These are phyloP conservation scores for Blastobotrys proliferans DNA, from an alignment of 1,139 yeast species.

Conservation along the genomic window DNA sequence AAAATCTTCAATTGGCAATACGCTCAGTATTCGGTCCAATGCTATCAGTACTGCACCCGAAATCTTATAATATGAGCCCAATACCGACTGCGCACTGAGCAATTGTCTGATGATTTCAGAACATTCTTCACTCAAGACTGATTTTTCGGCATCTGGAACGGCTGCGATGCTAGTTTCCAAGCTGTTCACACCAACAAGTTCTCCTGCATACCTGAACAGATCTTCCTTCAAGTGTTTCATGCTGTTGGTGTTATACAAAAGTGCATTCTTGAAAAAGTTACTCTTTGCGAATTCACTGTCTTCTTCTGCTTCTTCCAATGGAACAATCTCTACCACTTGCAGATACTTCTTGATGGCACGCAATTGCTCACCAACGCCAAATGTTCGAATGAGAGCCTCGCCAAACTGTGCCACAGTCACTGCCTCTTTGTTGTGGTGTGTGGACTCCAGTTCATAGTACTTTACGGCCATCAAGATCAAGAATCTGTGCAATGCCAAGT, in stretches of 20 bases:
- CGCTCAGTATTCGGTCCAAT: slow-evolving; percentile 57
- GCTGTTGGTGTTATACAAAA: slow-evolving; percentile 49
- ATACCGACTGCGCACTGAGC: slow-evolving; percentile 13
- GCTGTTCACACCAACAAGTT: slow-evolving; percentile 38
- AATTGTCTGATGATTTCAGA: slow-evolving; percentile 22
- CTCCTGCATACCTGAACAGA: slow-evolving; percentile 44
- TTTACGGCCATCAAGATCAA: slow-evolving; percentile 79
- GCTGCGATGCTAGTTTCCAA: slow-evolving; percentile 33
- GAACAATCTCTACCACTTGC: slow-evolving; percentile 30
- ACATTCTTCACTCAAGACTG: slow-evolving; percentile 16
- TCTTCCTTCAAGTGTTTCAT: slow-evolving; percentile 48
- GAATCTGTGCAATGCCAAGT: slow-evolving; percentile 62
- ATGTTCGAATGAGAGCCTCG: slow-evolving; percentile 61
- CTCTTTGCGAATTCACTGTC: slow-evolving; percentile 45
- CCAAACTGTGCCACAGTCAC: slow-evolving; percentile 67
- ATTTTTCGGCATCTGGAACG: too few species aligned
- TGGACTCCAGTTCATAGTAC: slow-evolving; percentile 50
- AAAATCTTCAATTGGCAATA: slow-evolving; percentile 72
- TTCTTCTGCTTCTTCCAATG: slow-evolving; percentile 34
- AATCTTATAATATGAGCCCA: slow-evolving; percentile 6
- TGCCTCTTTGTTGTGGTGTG: slow-evolving; percentile 62
- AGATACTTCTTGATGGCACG: slow-evolving; percentile 54
- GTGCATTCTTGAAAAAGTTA: slow-evolving; percentile 61
- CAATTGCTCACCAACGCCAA: slow-evolving; percentile 66
- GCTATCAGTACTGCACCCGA: slow-evolving; percentile 38